These are phyloP conservation scores for Thielaviopsis ethacetica DNA, from an alignment of 2,329 filamentous ascomycete species.

Conservation along the genomic window DNA sequence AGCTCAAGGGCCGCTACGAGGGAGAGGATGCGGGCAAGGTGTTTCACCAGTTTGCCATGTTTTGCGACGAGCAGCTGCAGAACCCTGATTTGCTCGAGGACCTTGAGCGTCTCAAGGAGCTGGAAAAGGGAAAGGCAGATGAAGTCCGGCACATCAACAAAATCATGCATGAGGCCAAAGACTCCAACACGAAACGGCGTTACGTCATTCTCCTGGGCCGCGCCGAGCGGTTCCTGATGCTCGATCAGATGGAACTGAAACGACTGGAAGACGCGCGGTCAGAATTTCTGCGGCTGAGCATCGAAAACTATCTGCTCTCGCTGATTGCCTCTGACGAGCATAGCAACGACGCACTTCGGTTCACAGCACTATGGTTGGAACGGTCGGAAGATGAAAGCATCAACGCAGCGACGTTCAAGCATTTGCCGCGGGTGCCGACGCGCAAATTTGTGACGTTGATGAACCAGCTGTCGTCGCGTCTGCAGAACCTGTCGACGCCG, in stretches of 20 bases:
- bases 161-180: slow-evolving; percentile 38
- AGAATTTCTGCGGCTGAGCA: slow-evolving; percentile 70
- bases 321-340: slow-evolving; percentile 74
- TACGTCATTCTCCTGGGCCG: slow-evolving; percentile 48
- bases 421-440: slow-evolving; percentile 63
- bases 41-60: slow-evolving; percentile 85
- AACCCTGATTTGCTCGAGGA: slow-evolving; percentile 76
- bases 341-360: slow-evolving; percentile 78
- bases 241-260: slow-evolving; percentile 76
- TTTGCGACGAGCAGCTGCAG: slow-evolving; percentile 88
- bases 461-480: slow-evolving; percentile 90
- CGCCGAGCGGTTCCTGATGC: slow-evolving; percentile 74
- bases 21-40: slow-evolving; percentile 70
- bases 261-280: slow-evolving; percentile 60
- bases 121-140: slow-evolving; percentile 41
- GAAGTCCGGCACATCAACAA: slow-evolving; percentile 53
- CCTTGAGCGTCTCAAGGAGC: slow-evolving; percentile 59
- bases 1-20: slow-evolving; percentile 51
- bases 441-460: slow-evolving; percentile 84
- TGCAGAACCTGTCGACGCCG: slow-evolving; percentile 49
- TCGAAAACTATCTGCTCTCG: slow-evolving; percentile 85
- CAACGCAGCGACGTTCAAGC: slow-evolving; percentile 57
- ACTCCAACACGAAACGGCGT: slow-evolving; percentile 34
- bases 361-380: slow-evolving; percentile 89
- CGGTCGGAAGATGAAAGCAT: slow-evolving; percentile 59